Evolutionary conservation across 2,329 filamentous ascomycete species (phyloP).

Genomic region (Trichoderma sp.): DNA sequence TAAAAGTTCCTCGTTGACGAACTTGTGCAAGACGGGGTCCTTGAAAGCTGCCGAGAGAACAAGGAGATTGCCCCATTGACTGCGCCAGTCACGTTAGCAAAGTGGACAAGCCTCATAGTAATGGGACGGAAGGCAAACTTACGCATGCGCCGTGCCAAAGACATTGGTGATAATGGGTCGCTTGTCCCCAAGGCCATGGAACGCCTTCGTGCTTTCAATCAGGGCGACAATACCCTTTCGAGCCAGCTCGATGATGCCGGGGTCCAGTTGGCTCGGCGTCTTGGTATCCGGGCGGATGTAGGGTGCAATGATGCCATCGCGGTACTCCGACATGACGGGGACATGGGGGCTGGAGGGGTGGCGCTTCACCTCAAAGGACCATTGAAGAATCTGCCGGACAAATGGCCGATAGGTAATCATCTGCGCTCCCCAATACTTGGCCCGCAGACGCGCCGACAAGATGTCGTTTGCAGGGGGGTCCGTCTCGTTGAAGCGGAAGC

Average conservation of each 20-base stretch:
- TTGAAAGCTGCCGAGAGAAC: constrained; percentile 82
- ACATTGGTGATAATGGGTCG: constrained; percentile 91
- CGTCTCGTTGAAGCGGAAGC: constrained; percentile 62
- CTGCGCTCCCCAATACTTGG: constrained; percentile 91
- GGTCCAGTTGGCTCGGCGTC: constrained; percentile 45
- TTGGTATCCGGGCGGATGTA: constrained; percentile 44
- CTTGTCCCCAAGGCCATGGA: constrained; percentile 64
- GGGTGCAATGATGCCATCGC: constrained; percentile 43
- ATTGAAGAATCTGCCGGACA: constrained; percentile 58
- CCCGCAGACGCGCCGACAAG: constrained; percentile 78
- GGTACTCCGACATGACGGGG: constrained; percentile 42
- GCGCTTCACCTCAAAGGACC: constrained; percentile 44
- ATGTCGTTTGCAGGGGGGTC: constrained; percentile 76
- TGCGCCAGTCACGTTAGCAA: constrained; percentile 41
- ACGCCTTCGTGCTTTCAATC: constrained; percentile 82
- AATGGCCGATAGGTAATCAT: constrained; percentile 89
- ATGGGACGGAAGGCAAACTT: constrained; percentile 50
- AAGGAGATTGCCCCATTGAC: constrained; percentile 95
- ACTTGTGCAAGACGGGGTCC: constrained; percentile 61
- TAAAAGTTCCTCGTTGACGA: constrained; percentile 60
- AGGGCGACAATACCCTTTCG: constrained; percentile 70
- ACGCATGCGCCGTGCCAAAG: constrained; percentile 94
- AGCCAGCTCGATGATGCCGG: constrained; percentile 57
- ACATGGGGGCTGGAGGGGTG: constrained; percentile 42
- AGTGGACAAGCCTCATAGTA: background rate